phyloP scores from a whole-genome alignment of 2,329 filamentous ascomycete species.

The Colletotrichum sp. region DNA sequence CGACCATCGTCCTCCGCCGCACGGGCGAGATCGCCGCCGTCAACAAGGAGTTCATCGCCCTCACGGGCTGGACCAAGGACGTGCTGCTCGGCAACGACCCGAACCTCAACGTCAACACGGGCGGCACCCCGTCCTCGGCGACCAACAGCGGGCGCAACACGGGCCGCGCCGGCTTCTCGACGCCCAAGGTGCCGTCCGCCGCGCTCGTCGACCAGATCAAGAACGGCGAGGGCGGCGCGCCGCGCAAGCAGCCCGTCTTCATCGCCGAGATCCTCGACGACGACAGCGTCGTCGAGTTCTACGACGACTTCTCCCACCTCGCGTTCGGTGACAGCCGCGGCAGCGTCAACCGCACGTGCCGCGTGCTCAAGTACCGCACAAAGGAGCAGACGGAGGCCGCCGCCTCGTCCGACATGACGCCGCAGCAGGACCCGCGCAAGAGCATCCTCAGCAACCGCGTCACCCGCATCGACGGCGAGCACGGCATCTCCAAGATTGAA shows the following conservation, averaged over 20 bases:
- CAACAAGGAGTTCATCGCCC: constrained; percentile 94
- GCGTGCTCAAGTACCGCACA: constrained; percentile 88
- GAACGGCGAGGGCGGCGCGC: constrained; percentile 40
- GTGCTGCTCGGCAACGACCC: constrained; percentile 86
- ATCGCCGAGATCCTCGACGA: constrained; percentile 93
- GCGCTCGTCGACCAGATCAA: constrained; percentile 43
- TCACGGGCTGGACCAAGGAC: constrained; percentile 93
- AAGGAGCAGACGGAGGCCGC: constrained; percentile 59
- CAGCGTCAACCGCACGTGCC: constrained; percentile 82
- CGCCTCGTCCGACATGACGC: constrained; percentile 28
- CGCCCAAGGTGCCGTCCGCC: constrained; percentile 55
- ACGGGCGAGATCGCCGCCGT: constrained; percentile 95
- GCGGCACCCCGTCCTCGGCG: constrained; percentile 49
- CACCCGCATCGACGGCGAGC: constrained; percentile 71
- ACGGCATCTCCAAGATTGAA: constrained; percentile 82
- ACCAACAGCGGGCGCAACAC: constrained; percentile 47
- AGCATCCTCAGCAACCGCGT: constrained; percentile 65
- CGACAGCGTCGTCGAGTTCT: constrained; percentile 91
- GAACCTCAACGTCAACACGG: constrained; percentile 86
- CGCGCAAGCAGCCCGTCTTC: constrained; percentile 78
- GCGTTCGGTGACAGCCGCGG: constrained; percentile 92
- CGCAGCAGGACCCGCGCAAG: constrained; percentile 51
- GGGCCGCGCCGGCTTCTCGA: constrained; percentile 49
- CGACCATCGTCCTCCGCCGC: constrained; percentile 88
- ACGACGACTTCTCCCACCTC: constrained; percentile 91